Conservation (phyloP, 371 early-diverging fungal genomes). For the Cokeromyces recurvatus region DNA sequence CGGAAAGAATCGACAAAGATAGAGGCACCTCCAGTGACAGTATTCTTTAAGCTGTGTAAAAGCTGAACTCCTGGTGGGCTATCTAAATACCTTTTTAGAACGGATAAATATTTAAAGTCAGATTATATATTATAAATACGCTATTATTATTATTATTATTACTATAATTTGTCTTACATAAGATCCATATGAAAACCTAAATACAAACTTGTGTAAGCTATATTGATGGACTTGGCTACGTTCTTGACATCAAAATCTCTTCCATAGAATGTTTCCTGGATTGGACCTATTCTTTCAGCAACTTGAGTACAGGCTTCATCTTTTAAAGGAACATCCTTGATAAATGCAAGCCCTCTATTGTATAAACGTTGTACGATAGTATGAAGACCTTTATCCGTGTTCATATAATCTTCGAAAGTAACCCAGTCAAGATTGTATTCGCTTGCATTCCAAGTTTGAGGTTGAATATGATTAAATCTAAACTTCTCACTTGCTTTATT, state of each 20-base stretch:
- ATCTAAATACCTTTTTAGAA: constrained; percentile 51
- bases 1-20: constrained; percentile 78
- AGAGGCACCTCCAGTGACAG: constrained; percentile 74
- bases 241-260: constrained; percentile 80
- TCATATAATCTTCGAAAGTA: constrained; percentile 62
- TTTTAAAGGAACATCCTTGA: constrained; percentile 63
- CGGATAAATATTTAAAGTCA: neutral
- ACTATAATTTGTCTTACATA: constrained; percentile 50
- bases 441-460: constrained; percentile 47
- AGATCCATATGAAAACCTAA: constrained; percentile 92
- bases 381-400: constrained; percentile 51
- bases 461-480: constrained; percentile 34
- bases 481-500: constrained; percentile 20
- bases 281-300: constrained; percentile 70
- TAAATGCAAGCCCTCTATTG: constrained; percentile 70
- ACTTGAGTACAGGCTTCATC: constrained; percentile 52
- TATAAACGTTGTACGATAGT: constrained; percentile 56
- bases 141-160: too few relatives aligned
- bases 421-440: constrained; percentile 49
- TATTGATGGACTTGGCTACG: constrained; percentile 74
- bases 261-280: constrained; percentile 84
- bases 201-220: constrained; percentile 82
- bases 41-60: constrained; percentile 76
- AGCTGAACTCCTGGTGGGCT: constrained; percentile 86
- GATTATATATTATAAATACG: neutral